Evolutionary conservation across 1,284 basidiomycete genomes (phyloP).

Genomic region (Trametes versicolor): DNA sequence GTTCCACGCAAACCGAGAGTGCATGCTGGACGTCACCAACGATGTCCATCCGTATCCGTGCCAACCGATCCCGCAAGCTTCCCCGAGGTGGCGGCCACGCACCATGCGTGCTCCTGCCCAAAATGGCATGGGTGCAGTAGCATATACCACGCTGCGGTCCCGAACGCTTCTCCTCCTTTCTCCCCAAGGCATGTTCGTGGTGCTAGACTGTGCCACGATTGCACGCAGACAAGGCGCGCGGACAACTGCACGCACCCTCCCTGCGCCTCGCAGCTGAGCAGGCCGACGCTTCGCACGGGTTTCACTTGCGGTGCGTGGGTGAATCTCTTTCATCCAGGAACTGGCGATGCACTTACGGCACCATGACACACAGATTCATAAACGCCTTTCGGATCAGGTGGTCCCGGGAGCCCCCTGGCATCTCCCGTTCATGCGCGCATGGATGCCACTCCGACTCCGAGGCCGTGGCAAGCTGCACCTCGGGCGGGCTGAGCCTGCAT

Average conservation of each 20-base stretch:
- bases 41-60: slow-evolving; percentile 7
- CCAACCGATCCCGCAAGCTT: slow-evolving; percentile 16
- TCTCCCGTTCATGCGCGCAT: background rate
- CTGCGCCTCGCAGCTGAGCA: too few species aligned
- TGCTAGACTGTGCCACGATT: background rate
- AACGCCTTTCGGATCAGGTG: slow-evolving; percentile 15
- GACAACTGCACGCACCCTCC: too few species aligned
- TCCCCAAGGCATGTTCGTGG: background rate
- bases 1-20: too few species aligned
- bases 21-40: background rate
- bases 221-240: too few species aligned
- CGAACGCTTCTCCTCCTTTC: background rate
- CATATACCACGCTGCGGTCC: slow-evolving; percentile 1
- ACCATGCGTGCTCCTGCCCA: background rate
- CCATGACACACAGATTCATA: slow-evolving; percentile 3
- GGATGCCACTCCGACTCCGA: background rate
- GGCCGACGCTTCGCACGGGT: background rate
- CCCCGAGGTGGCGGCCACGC: background rate
- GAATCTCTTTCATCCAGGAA: background rate
- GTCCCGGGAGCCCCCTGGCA: slow-evolving; percentile 1
- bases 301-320: background rate
- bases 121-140: background rate
- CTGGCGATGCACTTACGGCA: slow-evolving; percentile 15
- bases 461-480: background rate
- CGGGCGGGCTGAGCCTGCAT: background rate